Conservation (phyloP, 495 filamentous ascomycete genomes). For the Penicillium goetzii region DNA sequence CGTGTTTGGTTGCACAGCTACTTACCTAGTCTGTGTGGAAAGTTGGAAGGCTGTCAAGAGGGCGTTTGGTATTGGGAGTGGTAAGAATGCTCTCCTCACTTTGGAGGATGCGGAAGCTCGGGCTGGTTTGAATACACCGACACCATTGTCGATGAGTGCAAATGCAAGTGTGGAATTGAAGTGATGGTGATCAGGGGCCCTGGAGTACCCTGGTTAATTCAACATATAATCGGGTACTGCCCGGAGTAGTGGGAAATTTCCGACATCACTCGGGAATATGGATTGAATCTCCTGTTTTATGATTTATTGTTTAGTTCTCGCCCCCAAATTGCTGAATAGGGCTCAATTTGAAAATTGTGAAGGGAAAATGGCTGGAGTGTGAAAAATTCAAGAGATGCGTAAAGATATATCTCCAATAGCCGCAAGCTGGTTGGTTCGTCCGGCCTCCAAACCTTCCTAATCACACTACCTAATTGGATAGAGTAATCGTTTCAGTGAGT, state of each 20-base stretch:
- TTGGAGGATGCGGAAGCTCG: constrained; percentile 40
- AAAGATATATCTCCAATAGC: too few relatives aligned
- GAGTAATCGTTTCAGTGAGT: too few relatives aligned
- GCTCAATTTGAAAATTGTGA: background rate
- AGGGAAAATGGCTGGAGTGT: too few relatives aligned
- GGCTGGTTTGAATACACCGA: constrained; percentile 30
- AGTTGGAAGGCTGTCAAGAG: constrained; percentile 70
- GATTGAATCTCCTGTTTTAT: background rate
- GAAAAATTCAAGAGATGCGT: too few relatives aligned
- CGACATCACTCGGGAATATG: background rate
- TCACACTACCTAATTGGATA: too few relatives aligned
- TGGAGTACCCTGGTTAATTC: constrained; percentile 11
- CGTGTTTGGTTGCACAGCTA: constrained; percentile 59
- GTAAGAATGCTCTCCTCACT: constrained; percentile 37
- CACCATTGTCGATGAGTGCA: constrained; percentile 35
- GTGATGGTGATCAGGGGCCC: constrained; percentile 18
- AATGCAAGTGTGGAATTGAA: constrained; percentile 44
- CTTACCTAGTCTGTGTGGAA: constrained; percentile 66
- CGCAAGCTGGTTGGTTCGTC: too few relatives aligned
- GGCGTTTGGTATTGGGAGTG: constrained; percentile 40
- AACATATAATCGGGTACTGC: constrained; percentile 21
- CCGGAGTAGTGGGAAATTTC: background rate
- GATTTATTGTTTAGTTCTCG: background rate
- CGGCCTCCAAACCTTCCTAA: too few relatives aligned
- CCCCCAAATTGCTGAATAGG: background rate